phyloP scores from a whole-genome alignment of 495 filamentous ascomycete genomes.

The Neurospora sp. region DNA sequence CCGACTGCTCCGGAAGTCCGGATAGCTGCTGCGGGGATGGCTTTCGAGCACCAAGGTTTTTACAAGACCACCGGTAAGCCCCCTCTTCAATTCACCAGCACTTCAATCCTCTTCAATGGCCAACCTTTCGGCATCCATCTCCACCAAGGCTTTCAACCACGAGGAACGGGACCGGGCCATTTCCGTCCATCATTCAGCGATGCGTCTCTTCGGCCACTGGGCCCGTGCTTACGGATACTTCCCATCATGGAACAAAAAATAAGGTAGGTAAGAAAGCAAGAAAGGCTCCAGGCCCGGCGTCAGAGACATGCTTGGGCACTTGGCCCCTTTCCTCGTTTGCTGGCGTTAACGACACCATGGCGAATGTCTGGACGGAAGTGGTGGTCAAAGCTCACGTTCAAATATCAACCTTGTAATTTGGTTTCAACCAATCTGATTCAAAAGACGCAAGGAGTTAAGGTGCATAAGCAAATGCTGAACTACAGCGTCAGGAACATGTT shows the following conservation, averaged over 20 bases:
- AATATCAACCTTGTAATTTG: neutral
- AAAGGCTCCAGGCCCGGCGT: no score
- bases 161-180: neutral
- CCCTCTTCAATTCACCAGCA: neutral
- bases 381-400: no score
- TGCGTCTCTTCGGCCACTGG: neutral
- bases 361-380: neutral
- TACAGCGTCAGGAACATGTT: no score
- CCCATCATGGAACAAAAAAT: neutral
- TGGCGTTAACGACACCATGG: neutral
- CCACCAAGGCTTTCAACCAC: neutral
- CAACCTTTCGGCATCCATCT: neutral
- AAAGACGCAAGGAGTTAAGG: neutral
- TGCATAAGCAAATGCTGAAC: neutral
- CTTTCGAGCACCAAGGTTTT: neutral
- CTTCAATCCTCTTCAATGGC: neutral
- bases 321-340: neutral
- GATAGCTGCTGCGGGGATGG: neutral
- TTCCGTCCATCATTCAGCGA: neutral
- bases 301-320: no score
- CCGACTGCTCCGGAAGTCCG: no score
- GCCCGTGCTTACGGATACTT: neutral
- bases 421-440: neutral
- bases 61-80: neutral
- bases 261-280: no score